phyloP scores from a whole-genome alignment of 2,329 filamentous ascomycete genomes.

The Colletotrichum brevisporum region DNA sequence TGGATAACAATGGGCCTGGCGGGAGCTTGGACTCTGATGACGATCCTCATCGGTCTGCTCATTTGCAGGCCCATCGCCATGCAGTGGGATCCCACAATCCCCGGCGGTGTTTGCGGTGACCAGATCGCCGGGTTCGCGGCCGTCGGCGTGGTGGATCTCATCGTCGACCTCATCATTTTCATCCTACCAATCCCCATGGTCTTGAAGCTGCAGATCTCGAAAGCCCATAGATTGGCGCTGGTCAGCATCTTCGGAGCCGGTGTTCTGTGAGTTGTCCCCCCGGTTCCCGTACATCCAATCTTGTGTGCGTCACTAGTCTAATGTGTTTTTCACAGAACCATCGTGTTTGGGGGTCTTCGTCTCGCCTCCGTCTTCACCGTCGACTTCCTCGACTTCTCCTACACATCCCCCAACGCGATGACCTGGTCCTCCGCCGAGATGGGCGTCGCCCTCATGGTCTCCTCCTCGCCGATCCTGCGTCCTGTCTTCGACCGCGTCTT shows the following conservation, averaged over 20 bases:
- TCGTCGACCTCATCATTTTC: conserved; percentile 76
- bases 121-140: conserved; percentile 47
- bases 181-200: conserved; percentile 76
- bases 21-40: conserved; percentile 43
- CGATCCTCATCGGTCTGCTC: conserved; percentile 40
- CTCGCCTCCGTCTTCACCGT: conserved; percentile 42
- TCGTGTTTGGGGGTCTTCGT: conserved; percentile 51
- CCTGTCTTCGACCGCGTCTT: conserved; percentile 46
- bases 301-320: neutral
- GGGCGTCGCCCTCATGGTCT: conserved; percentile 45
- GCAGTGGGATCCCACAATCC: conserved; percentile 40
- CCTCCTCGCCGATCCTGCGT: conserved; percentile 44
- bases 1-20: conserved; percentile 37
- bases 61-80: conserved; percentile 40
- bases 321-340: neutral
- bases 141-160: conserved; percentile 58
- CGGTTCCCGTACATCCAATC: too few relatives aligned
- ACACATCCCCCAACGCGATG: conserved; percentile 43
- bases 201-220: conserved; percentile 66
- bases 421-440: conserved; percentile 46
- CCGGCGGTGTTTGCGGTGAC: conserved; percentile 51
- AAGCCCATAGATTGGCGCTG: conserved; percentile 48
- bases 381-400: conserved; percentile 45
- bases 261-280: conserved; percentile 46
- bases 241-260: conserved; percentile 49